Evolutionary conservation across 768 basidiomycete species (phyloP), one percentile per base, ranked within the genome.

Genomic region (Serendipita sp.): DNA sequence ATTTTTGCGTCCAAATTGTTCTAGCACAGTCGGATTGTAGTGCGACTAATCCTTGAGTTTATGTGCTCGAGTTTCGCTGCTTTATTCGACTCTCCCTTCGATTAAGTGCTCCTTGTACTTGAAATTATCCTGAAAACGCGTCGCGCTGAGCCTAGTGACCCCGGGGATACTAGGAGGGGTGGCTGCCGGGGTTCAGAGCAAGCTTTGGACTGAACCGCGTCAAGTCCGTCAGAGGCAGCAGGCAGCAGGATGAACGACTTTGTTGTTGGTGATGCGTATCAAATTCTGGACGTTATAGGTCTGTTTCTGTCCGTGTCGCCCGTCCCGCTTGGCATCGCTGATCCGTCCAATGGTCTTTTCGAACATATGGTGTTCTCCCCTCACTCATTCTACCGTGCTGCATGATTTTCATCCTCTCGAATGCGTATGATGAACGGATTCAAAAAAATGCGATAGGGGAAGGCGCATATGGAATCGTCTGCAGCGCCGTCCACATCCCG

Each of bases 391-490:
- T 13, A 41, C 61, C 24, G 17, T 17, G 45, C 9, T 48, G 24
- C 20, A 41, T 63, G 13, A n/a, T 28, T 24, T 17, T 61, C 48
- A n/a, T n/a, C n/a, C n/a, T 44, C 9, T 13, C 22, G 9, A 43
- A 22, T 26, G n/a, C 17, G 17, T 42, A 3, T 3, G 3, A 26
- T 53, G 70, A 70, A 81, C 88, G 1, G 74, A 88, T 53, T n/a
- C n/a, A 88, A 90, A 72, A 83, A 90, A 64, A 89, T 93, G 14
- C 34, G 14, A 38, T 61, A 64, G 93, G 95, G 33, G 95, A 97
- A 70, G 95, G 94, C 43, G 93, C 91, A 14, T 95, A 95, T 74
- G 94, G 93, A 42, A 83, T 94, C 69, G 94, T 33, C 33, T 56
- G 34, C 67, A 82, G 81, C 69, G 91, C 92, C 4, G 74, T 89